Base-by-base conservation (phyloP, 2,329 filamentous ascomycete species). In the Alternaria rosae region DNA sequence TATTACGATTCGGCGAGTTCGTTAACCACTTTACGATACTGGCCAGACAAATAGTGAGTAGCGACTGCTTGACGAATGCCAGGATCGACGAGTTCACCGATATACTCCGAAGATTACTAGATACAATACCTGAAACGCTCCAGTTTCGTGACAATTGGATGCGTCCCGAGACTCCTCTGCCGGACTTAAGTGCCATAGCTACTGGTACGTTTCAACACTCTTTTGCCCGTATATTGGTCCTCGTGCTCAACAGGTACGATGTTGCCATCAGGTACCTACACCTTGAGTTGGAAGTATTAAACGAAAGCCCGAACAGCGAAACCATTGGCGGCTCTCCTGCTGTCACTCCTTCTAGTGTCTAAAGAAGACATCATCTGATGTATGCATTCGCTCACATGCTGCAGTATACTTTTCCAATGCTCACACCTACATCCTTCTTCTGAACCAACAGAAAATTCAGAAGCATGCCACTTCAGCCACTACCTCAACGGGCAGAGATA, bases 81-180 rank as follows among this genome's bases (percentile, higher is more conserved):
- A 81, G 79, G 61, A 84, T 85, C 44, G 82, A 85, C 55, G 80
- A 81, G 15, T 83, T 80, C 58, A 83, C 82, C 1, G 83, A 84
- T 65, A 75, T 78, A 26, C 64, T 85, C 9, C 70, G 78, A 23
- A 72, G 74, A 4, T 62, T 84, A 13, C 77, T 81, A 64, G 81
- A 84, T 20, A 84, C 82, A 0, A 79, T 85, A 75, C 83, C 83
- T 6, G 80, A 82, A 53, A 75, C 76, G 50, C 69, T 85, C 6
- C 82, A 83, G 42, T 84, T 85, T 68, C 77, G 83, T 54, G 78
- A 79, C 17, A 77, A 72, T n/a, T 85, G 83, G 83, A 67, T 80
- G 26, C 66, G 77, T 21, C 54, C 75, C 15, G 71, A 75, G 3
- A 81, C 75, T 15, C 65, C 71, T 11, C 68, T 83, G 28, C 82